Percentiles rank a stretch among this genome's conserved stretches.
Evolutionary conservation across 148 eudicot genomes (phyloP).

Genomic region (Silene latifolia): DNA sequence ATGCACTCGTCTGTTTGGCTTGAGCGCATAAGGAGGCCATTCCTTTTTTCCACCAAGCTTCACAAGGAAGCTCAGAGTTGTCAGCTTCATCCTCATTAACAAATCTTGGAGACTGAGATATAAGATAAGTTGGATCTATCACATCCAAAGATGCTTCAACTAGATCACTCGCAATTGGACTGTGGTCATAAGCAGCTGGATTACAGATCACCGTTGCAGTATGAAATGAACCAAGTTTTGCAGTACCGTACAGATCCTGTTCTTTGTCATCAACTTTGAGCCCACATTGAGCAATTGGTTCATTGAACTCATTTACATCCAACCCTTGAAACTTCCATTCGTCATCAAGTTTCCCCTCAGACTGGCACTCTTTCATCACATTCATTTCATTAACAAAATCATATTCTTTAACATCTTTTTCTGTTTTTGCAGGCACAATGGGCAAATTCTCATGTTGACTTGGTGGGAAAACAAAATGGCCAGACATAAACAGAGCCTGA

Average conservation of each 20-base stretch:
- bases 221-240: slow-evolving; percentile 23
- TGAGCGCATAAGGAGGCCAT: slow-evolving; percentile 62
- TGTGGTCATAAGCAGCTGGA: slow-evolving; percentile 25
- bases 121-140: slow-evolving; percentile 31
- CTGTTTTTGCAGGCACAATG: slow-evolving; percentile 42
- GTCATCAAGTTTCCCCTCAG: slow-evolving; percentile 43
- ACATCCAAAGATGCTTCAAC: slow-evolving; percentile 35
- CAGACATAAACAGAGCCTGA: slow-evolving; percentile 67
- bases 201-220: slow-evolving; percentile 23
- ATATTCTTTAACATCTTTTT: slow-evolving; percentile 33
- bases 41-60: slow-evolving; percentile 82
- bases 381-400: slow-evolving; percentile 31
- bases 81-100: slow-evolving; percentile 41
- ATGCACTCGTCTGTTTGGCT: slow-evolving; percentile 70
- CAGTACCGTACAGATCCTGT: slow-evolving; percentile 37
- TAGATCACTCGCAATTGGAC: slow-evolving; percentile 28
- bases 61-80: slow-evolving; percentile 50
- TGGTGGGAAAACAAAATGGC: slow-evolving; percentile 87
- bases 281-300: slow-evolving; percentile 28
- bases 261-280: slow-evolving; percentile 40
- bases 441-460: slow-evolving; percentile 84
- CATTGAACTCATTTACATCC: slow-evolving; percentile 39
- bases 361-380: slow-evolving; percentile 30
- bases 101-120: slow-evolving; percentile 24
- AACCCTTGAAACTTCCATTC: slow-evolving; percentile 37